Conservation (phyloP, 768 basidiomycete genomes). For the Lactarius hengduanensis region DNA sequence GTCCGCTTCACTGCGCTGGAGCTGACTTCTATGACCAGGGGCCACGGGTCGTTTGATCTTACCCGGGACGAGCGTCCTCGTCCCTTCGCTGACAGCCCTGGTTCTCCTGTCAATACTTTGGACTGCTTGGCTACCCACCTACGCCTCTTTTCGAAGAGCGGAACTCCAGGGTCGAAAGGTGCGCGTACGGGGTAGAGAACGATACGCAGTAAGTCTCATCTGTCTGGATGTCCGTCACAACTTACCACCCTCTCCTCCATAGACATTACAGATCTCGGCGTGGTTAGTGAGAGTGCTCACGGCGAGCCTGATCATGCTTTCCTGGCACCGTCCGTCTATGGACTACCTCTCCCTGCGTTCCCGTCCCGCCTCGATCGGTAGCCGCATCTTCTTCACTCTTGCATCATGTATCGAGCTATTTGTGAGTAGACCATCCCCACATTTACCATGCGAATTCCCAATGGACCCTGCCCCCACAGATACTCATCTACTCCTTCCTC, state of each 20-base stretch:
- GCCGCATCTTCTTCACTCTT: constrained; percentile 48
- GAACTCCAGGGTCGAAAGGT: constrained; percentile 71
- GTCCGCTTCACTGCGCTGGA: background rate
- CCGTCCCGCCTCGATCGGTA: constrained; percentile 38
- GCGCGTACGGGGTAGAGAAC: constrained; percentile 59
- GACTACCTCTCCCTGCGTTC: constrained; percentile 41
- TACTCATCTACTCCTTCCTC: constrained; percentile 49
- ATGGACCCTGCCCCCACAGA: constrained; percentile 40
- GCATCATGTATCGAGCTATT: constrained; percentile 51
- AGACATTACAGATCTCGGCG: constrained; percentile 58
- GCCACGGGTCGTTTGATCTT: constrained; percentile 15
- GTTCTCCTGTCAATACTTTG: constrained; percentile 65
- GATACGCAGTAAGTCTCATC: constrained; percentile 54
- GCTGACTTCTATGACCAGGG: constrained; percentile 12
- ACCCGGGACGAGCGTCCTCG: background rate
- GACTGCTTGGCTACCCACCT: constrained; percentile 87
- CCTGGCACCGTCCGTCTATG: constrained; percentile 42
- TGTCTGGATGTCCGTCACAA: background rate
- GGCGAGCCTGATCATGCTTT: constrained; percentile 44
- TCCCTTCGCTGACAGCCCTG: constrained; percentile 47
- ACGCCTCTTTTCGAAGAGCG: constrained; percentile 55
- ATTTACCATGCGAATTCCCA: background rate
- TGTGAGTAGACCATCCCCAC: constrained; percentile 42
- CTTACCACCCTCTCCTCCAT: constrained; percentile 13
- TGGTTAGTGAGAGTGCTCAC: constrained; percentile 61